Evolutionary conservation across 148 eudicot species (phyloP).

Genomic region (Nepenthes mirabilis): DNA sequence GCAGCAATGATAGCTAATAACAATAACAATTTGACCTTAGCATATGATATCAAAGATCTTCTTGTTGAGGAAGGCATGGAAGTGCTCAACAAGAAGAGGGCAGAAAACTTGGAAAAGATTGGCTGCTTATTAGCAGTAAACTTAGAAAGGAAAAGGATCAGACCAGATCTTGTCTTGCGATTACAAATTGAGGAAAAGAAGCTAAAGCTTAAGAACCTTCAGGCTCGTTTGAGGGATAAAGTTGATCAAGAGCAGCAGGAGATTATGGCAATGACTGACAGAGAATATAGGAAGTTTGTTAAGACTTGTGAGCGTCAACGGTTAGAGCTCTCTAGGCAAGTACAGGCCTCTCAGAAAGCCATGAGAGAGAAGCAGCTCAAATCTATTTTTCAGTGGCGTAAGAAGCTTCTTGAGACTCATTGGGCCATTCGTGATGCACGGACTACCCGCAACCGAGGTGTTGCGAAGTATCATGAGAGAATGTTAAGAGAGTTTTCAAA

Average conservation of each 20-base stretch:
- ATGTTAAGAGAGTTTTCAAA: conserved; percentile 96
- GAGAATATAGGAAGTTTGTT: conserved; percentile 90
- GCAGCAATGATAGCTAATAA: conserved; percentile 44
- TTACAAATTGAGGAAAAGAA: conserved; percentile 94
- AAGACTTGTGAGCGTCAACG: conserved; percentile 94
- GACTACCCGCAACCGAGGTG: conserved; percentile 94
- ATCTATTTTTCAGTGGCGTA: conserved; percentile 88
- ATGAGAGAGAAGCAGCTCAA: conserved; percentile 90
- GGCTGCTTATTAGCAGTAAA: conserved; percentile 60
- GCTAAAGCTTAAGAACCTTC: conserved; percentile 63
- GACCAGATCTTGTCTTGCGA: conserved; percentile 77
- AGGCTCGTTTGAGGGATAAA: conserved; percentile 76
- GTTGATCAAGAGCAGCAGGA: conserved; percentile 94
- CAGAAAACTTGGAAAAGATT: conserved; percentile 64
- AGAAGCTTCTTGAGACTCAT: conserved; percentile 93
- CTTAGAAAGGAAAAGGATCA: conserved; percentile 83
- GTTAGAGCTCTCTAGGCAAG: conserved; percentile 74
- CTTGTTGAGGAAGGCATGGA: conserved; percentile 63
- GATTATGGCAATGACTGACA: conserved; percentile 91
- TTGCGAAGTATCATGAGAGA: conserved; percentile 90
- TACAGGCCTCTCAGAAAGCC: conserved; percentile 83
- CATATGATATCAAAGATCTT: conserved; percentile 83
- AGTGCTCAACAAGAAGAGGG: conserved; percentile 56
- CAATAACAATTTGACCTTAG: conserved; percentile 54
- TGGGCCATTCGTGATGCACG: conserved; percentile 98